Conservation (phyloP, 176 grass and related monocot genomes). For the Triticum monococcum region DNA sequence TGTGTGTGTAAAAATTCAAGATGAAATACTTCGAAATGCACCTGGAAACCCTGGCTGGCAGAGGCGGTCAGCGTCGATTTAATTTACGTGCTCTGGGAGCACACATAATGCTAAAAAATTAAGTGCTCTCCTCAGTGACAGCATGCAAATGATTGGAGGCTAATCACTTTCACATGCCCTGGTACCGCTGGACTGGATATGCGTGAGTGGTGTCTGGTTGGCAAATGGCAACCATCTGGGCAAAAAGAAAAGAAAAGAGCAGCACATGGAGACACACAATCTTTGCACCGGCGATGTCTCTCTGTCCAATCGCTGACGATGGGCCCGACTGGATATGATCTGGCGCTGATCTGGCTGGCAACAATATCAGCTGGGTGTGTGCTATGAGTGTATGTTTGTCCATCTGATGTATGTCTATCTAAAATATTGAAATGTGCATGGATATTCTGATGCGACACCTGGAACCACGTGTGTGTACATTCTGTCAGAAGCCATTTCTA, state of each 20-base stretch:
- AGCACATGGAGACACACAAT: background rate
- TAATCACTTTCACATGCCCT: background rate
- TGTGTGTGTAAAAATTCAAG: too few species aligned
- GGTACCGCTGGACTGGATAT: background rate
- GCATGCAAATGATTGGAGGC: background rate
- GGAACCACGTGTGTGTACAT: background rate
- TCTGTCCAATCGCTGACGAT: too few species aligned
- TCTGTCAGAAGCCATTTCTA: background rate
- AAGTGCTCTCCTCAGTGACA: background rate
- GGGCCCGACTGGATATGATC: too few species aligned
- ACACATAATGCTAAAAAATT: background rate
- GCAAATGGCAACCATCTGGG: slow-evolving; percentile 19
- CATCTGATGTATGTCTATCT: background rate
- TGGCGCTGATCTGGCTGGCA: too few species aligned
- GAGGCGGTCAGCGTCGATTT: background rate
- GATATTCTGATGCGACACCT: background rate
- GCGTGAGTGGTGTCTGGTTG: slow-evolving; percentile 4
- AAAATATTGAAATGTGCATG: background rate
- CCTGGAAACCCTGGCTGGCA: background rate
- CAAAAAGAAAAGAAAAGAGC: background rate
- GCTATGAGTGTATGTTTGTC: background rate
- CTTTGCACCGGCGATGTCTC: too few species aligned
- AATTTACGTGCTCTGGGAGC: background rate
- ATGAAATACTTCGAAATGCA: too few species aligned
- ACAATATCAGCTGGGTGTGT: too few species aligned